Conservation (phyloP, 805 yeast genomes). For the Cyberlindnera euphorbiae region DNA sequence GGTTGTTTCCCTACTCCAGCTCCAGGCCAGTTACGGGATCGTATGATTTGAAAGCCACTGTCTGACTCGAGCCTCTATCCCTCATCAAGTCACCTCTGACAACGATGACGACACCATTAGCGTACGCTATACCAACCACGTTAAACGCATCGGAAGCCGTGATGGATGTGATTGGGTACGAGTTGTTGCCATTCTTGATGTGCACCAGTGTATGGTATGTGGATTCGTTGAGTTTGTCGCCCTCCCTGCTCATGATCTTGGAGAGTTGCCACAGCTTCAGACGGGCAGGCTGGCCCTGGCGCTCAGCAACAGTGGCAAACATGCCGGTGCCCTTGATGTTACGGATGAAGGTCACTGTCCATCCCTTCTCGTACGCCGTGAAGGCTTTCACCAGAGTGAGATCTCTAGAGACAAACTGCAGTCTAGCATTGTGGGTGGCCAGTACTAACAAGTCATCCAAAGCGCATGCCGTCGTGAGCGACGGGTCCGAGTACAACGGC, state of each 20-base stretch:
- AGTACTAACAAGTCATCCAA: constrained; percentile 53
- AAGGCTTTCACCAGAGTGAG: constrained; percentile 47
- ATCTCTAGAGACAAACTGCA: constrained; percentile 53
- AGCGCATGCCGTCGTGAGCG: constrained; percentile 59
- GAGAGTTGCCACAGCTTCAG: constrained; percentile 72
- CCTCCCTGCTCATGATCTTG: constrained; percentile 33
- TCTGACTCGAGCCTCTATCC: constrained; percentile 87
- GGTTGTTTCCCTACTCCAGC: constrained; percentile 39
- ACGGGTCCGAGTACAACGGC: constrained; percentile 76
- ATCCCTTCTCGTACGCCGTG: constrained; percentile 60
- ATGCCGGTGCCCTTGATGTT: constrained; percentile 44
- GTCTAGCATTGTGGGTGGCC: constrained; percentile 46
- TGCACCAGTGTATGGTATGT: constrained; percentile 56
- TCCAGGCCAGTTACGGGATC: constrained; percentile 81
- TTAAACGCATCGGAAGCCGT: constrained; percentile 50
- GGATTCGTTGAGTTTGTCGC: constrained; percentile 30
- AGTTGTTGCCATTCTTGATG: constrained; percentile 67
- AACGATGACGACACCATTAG: constrained; percentile 77
- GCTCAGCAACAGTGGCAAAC: constrained; percentile 69
- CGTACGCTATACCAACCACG: constrained; percentile 70
- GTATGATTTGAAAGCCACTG: constrained; percentile 61
- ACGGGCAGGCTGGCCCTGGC: constrained; percentile 62
- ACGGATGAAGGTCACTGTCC: constrained; percentile 55
- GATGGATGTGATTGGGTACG: constrained; percentile 72
- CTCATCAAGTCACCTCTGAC: constrained; percentile 83